Evolutionary conservation across 768 basidiomycete species (phyloP).

Genomic region (Tubosaeta sp.): DNA sequence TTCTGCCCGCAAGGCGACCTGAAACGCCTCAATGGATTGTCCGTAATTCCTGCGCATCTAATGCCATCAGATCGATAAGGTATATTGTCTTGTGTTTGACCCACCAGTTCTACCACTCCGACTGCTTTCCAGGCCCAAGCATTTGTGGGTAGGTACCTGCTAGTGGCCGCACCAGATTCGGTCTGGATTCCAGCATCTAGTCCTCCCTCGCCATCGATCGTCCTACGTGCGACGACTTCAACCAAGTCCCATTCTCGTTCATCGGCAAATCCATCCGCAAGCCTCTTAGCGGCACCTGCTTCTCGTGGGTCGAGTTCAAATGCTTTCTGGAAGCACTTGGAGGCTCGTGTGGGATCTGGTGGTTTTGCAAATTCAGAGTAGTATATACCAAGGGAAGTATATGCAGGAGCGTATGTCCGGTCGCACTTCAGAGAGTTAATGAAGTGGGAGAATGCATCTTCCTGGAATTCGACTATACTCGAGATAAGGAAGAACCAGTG

Average conservation of each 20-base stretch:
- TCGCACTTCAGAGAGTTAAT: constrained; percentile 74
- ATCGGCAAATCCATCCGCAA: constrained; percentile 88
- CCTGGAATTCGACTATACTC: constrained; percentile 41
- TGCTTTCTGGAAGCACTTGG: constrained; percentile 96
- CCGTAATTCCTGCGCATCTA: constrained; percentile 68
- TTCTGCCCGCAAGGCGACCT: constrained; percentile 78
- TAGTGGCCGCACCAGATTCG: constrained; percentile 36
- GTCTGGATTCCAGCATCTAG: constrained; percentile 51
- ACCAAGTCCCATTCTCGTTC: constrained; percentile 95
- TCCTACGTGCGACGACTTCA: constrained; percentile 86
- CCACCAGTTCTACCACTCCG: constrained; percentile 85
- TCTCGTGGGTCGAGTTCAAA: constrained; percentile 94
- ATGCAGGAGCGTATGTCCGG: constrained; percentile 81
- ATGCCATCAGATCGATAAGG: neutral
- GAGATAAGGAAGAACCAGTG: neutral
- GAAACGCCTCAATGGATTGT: constrained; percentile 77
- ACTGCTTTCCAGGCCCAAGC: constrained; percentile 98
- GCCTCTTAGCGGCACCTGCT: constrained; percentile 72
- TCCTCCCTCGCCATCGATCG: constrained; percentile 92
- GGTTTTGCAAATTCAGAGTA: constrained; percentile 70
- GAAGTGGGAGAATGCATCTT: constrained; percentile 74
- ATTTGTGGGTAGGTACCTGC: constrained; percentile 67
- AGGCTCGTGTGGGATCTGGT: constrained; percentile 77
- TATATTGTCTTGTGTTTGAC: constrained; percentile 23
- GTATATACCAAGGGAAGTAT: constrained; percentile 89